Conservation (phyloP, 1,139 yeast species). For the Lodderomyces pseudojiufengensis region DNA sequence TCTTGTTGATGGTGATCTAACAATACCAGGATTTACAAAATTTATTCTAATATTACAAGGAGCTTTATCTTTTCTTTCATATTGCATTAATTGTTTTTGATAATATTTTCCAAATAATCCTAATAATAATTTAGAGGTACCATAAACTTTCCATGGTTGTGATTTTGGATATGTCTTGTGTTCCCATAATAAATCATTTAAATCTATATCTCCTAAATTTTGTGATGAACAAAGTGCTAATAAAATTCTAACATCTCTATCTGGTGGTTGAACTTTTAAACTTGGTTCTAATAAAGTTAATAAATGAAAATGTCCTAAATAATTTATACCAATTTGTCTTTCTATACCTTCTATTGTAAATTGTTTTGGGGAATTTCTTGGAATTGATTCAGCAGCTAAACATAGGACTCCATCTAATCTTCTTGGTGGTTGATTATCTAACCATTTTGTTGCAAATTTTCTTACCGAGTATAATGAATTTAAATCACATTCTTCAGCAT, state of each 20-base stretch:
- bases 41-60: conserved; percentile 70
- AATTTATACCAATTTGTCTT: conserved; percentile 77
- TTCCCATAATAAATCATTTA: conserved; percentile 66
- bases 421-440: conserved; percentile 87
- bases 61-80: conserved; percentile 62
- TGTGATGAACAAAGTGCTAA: conserved; percentile 75
- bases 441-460: conserved; percentile 90
- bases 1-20: conserved; percentile 83
- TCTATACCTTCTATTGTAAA: conserved; percentile 81
- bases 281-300: conserved; percentile 77
- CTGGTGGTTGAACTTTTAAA: conserved; percentile 85
- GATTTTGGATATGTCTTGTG: conserved; percentile 55
- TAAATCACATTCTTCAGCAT: conserved; percentile 86
- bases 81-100: conserved; percentile 57
- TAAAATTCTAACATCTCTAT: conserved; percentile 82
- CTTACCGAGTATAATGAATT: conserved; percentile 73
- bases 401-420: conserved; percentile 85
- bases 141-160: conserved; percentile 73
- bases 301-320: conserved; percentile 75
- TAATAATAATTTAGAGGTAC: conserved; percentile 75
- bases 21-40: conserved; percentile 85
- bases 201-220: conserved; percentile 63
- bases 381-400: conserved; percentile 80
- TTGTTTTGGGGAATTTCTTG: conserved; percentile 54
- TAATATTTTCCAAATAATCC: conserved; percentile 71